Conservation (phyloP, 352 stramenopile species). For the Pythium myriotylum region DNA sequence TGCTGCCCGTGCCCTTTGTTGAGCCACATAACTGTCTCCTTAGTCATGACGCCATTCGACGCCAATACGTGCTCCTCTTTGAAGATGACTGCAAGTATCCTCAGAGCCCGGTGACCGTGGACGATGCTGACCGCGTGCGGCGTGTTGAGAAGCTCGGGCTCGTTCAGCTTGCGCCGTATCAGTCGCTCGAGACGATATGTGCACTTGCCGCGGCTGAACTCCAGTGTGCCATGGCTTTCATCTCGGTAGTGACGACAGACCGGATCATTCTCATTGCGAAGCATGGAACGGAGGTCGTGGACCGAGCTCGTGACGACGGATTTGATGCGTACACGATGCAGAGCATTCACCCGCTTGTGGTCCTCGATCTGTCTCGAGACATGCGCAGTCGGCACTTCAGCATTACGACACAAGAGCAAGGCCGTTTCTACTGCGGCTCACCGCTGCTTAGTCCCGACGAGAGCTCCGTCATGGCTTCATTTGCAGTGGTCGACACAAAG, state of each 20-base stretch:
- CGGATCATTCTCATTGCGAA: neutral
- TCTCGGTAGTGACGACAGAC: constrained; percentile 4
- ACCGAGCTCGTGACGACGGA: constrained; percentile 14
- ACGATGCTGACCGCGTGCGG: constrained; percentile 14
- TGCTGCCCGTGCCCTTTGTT: constrained; percentile 9
- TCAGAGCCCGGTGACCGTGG: constrained; percentile 3
- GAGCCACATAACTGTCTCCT: constrained; percentile 2
- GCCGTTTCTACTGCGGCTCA: constrained; percentile 21
- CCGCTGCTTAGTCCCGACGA: constrained; percentile 19
- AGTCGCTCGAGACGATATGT: constrained; percentile 16
- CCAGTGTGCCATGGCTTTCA: constrained; percentile 11
- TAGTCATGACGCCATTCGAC: constrained; percentile 8
- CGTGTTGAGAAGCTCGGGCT: constrained; percentile 11
- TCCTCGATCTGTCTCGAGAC: constrained; percentile 21
- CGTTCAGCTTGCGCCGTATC: neutral
- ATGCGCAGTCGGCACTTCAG: constrained; percentile 20
- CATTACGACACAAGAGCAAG: constrained; percentile 10
- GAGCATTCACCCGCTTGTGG: constrained; percentile 18
- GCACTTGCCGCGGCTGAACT: constrained; percentile 5
- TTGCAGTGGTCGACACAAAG: constrained; percentile 11
- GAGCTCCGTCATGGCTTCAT: constrained; percentile 24
- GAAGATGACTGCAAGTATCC: constrained; percentile 13
- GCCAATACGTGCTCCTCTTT: constrained; percentile 22
- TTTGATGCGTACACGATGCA: constrained; percentile 25
- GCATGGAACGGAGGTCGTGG: neutral